Percentiles rank a stretch among this genome's conserved stretches.
These are phyloP conservation scores for Huntiella bhutanensis DNA, from an alignment of 2,329 filamentous ascomycete species.

Conservation along the genomic window DNA sequence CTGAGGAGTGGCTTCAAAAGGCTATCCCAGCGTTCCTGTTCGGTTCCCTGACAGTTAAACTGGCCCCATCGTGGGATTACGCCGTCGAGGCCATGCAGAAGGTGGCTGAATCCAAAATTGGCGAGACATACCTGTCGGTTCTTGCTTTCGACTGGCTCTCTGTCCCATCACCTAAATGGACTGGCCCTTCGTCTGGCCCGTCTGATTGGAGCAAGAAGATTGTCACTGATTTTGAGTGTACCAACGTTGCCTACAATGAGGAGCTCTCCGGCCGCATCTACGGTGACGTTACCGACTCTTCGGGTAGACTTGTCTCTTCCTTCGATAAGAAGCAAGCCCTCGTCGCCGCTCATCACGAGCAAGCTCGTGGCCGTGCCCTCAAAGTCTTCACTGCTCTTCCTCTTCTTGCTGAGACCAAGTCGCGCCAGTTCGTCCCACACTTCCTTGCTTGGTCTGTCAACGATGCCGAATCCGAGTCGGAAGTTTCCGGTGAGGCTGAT, in stretches of 20 bases:
- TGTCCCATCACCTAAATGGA: constrained; percentile 35
- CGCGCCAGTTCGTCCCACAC: constrained; percentile 66
- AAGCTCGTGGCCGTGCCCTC: constrained; percentile 58
- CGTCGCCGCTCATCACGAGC: constrained; percentile 29
- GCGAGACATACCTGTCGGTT: constrained; percentile 53
- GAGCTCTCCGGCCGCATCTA: constrained; percentile 32
- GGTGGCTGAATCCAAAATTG: constrained; percentile 49
- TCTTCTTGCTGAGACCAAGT: constrained; percentile 64
- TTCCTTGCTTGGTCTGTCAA: constrained; percentile 63
- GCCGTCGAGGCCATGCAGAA: constrained; percentile 55
- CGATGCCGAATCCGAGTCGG: constrained; percentile 22
- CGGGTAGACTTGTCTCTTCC: constrained; percentile 37
- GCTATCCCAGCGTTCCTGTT: constrained; percentile 72
- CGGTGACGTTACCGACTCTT: constrained; percentile 31
- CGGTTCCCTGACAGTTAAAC: constrained; percentile 68
- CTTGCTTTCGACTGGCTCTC: constrained; percentile 65
- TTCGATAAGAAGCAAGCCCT: constrained; percentile 47
- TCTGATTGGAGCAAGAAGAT: constrained; percentile 21
- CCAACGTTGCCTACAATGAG: constrained; percentile 45
- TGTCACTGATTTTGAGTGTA: constrained; percentile 68
- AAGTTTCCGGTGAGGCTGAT: constrained; percentile 20
- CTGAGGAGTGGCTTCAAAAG: constrained; percentile 45
- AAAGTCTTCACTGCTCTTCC: constrained; percentile 59
- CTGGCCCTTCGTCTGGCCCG: constrained; percentile 22
- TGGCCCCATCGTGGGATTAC: constrained; percentile 78